These are phyloP conservation scores for Rhododendron ovatum DNA, from an alignment of 148 eudicot genomes.

Conservation along the genomic window DNA sequence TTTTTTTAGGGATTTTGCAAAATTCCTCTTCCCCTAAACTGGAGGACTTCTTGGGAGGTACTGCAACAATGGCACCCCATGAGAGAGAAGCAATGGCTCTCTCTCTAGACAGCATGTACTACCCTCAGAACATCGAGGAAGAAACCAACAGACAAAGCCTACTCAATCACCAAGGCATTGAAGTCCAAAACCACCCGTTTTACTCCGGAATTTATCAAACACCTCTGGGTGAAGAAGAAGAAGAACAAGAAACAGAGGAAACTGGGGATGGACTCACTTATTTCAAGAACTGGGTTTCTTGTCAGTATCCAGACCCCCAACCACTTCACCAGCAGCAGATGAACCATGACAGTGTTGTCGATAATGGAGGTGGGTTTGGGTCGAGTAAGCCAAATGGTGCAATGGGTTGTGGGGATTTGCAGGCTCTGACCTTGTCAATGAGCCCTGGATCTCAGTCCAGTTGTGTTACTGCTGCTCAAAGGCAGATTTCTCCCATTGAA, in stretches of 20 bases:
- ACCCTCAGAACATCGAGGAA: slow-evolving; percentile 30
- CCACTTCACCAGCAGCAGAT: neutral
- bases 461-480: slow-evolving; percentile 62
- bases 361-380: slow-evolving; percentile 20
- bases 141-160: slow-evolving; percentile 14
- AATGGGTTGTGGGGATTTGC: slow-evolving; percentile 59
- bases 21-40: slow-evolving; percentile 62
- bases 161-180: neutral
- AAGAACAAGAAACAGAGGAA: slow-evolving; percentile 3
- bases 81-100: slow-evolving; percentile 36
- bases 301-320: slow-evolving; percentile 24
- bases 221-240: neutral
- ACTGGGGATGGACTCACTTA: slow-evolving; percentile 33
- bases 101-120: slow-evolving; percentile 51
- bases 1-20: slow-evolving; percentile 48
- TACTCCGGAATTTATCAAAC: slow-evolving; percentile 24
- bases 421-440: slow-evolving; percentile 72
- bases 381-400: neutral
- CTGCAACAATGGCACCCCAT: slow-evolving; percentile 39
- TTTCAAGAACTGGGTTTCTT: slow-evolving; percentile 46
- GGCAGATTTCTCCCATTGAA: slow-evolving; percentile 40
- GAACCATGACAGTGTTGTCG: neutral
- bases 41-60: slow-evolving; percentile 75
- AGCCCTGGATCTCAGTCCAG: slow-evolving; percentile 95
- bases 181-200: slow-evolving; percentile 23